Evolutionary conservation across 257 asterid species (phyloP), one percentile per base, ranked within the genome.

Genomic region (Solanum dulcamara): DNA sequence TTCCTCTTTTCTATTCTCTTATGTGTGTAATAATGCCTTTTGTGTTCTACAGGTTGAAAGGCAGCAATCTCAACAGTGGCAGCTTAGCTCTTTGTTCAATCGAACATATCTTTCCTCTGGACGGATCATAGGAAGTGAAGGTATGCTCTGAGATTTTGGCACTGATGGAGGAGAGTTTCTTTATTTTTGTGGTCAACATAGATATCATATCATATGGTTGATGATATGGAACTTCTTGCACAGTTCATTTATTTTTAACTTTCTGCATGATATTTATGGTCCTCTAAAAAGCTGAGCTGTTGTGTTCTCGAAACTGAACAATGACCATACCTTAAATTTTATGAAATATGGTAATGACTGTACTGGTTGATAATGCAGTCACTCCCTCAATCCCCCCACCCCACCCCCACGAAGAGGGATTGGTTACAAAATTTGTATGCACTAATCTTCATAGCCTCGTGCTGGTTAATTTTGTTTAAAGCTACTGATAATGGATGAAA

Each of bases 51-150:
- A 96, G 99, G 96, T 93, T 81, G 87, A 89, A 84, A 86, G 89
- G 53, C 94, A 90, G 80, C 94, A 93, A 83, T 88, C 87, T 4
- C 98, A 91, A 81, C 75, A 91, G 93, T 89, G 93, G 92, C 96
- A 91, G 85, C 87, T 94, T 37, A 85, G 94, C 88, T 86, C 85
- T 86, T 83, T 89, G 84, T 83, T 90, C 86, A 83, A 90, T 37
- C 89, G 92, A 64, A 66, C 86, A 60, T 87, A 87, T 88, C 87
- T 84, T 75, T 80, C 90, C 28, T 90, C 94, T 48, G 84, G 86
- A 14, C 86, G 87, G 37, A 81, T 89, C 81, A 87, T 89, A 85
- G 90, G 87, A 83, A 89, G 88, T 84, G 92, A 93, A 40, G 93
- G 93, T 91, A 90, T 66, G 80, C 80, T 37, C 18, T 35, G 80